These are phyloP conservation scores for Trichomonas tenax DNA, from an alignment of 208 protist species.

Conservation along the genomic window DNA sequence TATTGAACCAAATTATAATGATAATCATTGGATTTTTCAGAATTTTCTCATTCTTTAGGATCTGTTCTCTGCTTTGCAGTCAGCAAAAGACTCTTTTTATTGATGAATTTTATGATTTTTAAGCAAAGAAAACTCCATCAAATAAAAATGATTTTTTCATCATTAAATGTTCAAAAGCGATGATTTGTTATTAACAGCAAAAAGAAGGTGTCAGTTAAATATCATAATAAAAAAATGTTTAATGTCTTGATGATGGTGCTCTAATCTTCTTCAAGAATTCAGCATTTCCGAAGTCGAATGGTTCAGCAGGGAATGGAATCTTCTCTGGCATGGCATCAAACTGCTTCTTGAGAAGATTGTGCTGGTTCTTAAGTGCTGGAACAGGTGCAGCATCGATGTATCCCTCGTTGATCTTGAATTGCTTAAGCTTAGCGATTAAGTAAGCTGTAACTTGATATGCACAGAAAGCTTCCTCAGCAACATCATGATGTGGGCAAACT, in stretches of 20 bases:
- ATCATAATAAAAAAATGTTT: too few species aligned
- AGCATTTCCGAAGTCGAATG: neutral
- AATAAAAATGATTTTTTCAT: too few species aligned
- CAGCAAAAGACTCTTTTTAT: too few species aligned
- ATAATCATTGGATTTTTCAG: too few species aligned
- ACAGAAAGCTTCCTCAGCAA: neutral
- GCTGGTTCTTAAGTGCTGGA: neutral
- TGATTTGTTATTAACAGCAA: too few species aligned
- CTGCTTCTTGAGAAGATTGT: neutral
- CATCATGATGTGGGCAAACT: neutral
- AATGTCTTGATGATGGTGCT: neutral
- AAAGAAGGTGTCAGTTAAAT: too few species aligned
- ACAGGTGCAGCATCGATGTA: neutral
- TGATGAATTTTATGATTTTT: too few species aligned
- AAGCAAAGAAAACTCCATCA: too few species aligned
- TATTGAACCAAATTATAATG: too few species aligned
- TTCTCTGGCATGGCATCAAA: neutral
- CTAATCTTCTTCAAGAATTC: constrained; percentile 13
- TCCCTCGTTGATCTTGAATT: neutral
- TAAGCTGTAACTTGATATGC: neutral
- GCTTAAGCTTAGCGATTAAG: neutral
- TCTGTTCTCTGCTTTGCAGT: too few species aligned
- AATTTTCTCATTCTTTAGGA: too few species aligned
- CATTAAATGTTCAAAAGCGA: too few species aligned
- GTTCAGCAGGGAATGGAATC: neutral